These are phyloP conservation scores for Suhomyces atakaporum DNA, from an alignment of 1,139 yeast species.

Conservation along the genomic window DNA sequence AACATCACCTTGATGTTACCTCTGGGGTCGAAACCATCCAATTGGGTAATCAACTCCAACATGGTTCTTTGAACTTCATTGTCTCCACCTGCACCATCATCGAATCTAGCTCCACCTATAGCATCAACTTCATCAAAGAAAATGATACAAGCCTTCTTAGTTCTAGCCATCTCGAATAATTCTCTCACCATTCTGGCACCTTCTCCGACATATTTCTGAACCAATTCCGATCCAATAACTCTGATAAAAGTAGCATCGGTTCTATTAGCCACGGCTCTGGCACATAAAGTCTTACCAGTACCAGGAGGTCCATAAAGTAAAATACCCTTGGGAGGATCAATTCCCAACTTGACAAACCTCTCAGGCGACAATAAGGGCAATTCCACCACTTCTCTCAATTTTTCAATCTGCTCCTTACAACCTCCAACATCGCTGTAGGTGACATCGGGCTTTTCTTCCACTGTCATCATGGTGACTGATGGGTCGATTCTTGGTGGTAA, in stretches of 20 bases:
- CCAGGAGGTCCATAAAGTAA: constrained; percentile 97
- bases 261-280: constrained; percentile 97
- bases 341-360: constrained; percentile 92
- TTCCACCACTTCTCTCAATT: constrained; percentile 95
- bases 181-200: constrained; percentile 99
- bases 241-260: constrained; percentile 98
- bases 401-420: constrained; percentile 96
- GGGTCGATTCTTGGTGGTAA: constrained; percentile 98
- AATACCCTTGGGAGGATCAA: constrained; percentile 98
- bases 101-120: constrained; percentile 97
- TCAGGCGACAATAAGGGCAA: constrained; percentile 93
- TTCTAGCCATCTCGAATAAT: constrained; percentile 96
- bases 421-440: constrained; percentile 95
- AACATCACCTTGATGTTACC: constrained; percentile 99
- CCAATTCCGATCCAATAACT: constrained; percentile 96
- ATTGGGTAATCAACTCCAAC: constrained; percentile 95
- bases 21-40: constrained; percentile 97
- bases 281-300: constrained; percentile 96
- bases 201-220: constrained; percentile 97
- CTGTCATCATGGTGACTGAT: constrained; percentile 99
- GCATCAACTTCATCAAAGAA: constrained; percentile 98
- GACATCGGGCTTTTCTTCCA: constrained; percentile 95
- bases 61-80: constrained; percentile 98
- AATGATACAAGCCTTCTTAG: constrained; percentile 95
- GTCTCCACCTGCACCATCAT: constrained; percentile 99